Percentiles rank a stretch among this genome's conserved stretches.
Evolutionary conservation across 2,329 filamentous ascomycete genomes (phyloP).

Genomic region (Colletotrichum somersetense): DNA sequence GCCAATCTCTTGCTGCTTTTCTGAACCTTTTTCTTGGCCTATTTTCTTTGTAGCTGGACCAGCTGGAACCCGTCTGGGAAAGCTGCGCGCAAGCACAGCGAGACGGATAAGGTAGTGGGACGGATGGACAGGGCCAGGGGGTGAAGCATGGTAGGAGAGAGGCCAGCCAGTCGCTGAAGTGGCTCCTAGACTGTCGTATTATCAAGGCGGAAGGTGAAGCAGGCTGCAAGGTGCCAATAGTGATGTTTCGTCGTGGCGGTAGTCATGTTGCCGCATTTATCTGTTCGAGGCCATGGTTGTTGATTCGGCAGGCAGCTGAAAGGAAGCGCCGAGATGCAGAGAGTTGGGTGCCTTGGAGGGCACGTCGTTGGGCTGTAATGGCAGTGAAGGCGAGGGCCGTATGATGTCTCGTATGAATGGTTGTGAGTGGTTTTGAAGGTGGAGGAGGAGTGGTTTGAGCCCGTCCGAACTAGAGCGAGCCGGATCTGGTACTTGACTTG

Average conservation of each 20-base stretch:
- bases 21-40: neutral
- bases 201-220: conserved; percentile 23
- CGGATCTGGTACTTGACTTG: conserved; percentile 7
- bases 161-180: conserved; percentile 5
- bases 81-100: conserved; percentile 9
- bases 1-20: conserved; percentile 41
- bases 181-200: conserved; percentile 19
- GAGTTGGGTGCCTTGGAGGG: neutral
- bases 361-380: too few species aligned
- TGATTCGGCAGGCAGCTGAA: conserved; percentile 7
- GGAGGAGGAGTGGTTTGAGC: conserved; percentile 14
- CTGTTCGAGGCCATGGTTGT: too few species aligned
- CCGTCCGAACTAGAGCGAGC: conserved; percentile 9
- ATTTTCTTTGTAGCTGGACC: neutral
- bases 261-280: neutral
- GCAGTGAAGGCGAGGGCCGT: conserved; percentile 15
- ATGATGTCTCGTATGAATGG: neutral
- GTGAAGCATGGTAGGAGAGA: neutral
- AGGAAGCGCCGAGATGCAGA: conserved; percentile 23
- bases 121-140: conserved; percentile 14
- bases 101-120: conserved; percentile 25
- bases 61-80: conserved; percentile 26
- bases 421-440: neutral
- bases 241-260: conserved; percentile 19
- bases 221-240: conserved; percentile 36